These are phyloP conservation scores for Schwanniomyces etchellsii DNA, from an alignment of 1,139 yeast genomes.

Conservation along the genomic window DNA sequence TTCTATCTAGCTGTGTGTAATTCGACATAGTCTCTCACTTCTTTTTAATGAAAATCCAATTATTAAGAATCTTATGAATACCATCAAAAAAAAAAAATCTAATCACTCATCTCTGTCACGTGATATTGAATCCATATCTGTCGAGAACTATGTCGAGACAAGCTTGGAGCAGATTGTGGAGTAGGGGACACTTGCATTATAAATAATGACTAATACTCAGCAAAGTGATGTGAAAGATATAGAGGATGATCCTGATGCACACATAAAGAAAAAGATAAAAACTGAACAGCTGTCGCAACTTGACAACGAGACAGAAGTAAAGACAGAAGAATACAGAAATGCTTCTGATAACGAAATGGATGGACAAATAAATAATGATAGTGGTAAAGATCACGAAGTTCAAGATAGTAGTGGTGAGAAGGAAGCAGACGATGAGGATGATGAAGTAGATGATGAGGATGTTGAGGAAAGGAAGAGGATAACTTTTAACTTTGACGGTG, in stretches of 20 bases:
- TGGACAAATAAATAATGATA: too few relatives aligned
- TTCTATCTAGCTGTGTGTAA: constrained; percentile 39
- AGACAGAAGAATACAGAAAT: not conserved
- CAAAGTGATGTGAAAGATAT: constrained; percentile 11
- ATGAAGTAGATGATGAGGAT: constrained; percentile 44
- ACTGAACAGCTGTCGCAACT: too few relatives aligned
- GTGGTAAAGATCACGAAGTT: constrained; percentile 5
- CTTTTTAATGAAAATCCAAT: too few relatives aligned
- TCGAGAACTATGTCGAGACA: too few relatives aligned
- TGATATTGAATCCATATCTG: too few relatives aligned
- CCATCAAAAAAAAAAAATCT: constrained; percentile 4
- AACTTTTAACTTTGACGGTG: constrained; percentile 58
- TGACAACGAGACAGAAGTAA: constrained; percentile 7
- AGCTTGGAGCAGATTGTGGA: too few relatives aligned
- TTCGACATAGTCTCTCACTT: constrained; percentile 46
- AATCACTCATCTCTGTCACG: constrained; percentile 4
- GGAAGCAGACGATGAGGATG: constrained; percentile 26
- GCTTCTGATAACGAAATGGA: not conserved
- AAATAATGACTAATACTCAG: constrained; percentile 29
- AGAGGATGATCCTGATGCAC: constrained; percentile 8
- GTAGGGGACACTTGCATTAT: too few relatives aligned
- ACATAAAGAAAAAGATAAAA: constrained; percentile 3
- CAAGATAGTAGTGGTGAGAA: constrained; percentile 9
- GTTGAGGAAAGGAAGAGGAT: constrained; percentile 51
- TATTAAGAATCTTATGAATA: too few relatives aligned